Evolutionary conservation across 129 eudicot species (phyloP).

Genomic region (Centaurea solstitialis): DNA sequence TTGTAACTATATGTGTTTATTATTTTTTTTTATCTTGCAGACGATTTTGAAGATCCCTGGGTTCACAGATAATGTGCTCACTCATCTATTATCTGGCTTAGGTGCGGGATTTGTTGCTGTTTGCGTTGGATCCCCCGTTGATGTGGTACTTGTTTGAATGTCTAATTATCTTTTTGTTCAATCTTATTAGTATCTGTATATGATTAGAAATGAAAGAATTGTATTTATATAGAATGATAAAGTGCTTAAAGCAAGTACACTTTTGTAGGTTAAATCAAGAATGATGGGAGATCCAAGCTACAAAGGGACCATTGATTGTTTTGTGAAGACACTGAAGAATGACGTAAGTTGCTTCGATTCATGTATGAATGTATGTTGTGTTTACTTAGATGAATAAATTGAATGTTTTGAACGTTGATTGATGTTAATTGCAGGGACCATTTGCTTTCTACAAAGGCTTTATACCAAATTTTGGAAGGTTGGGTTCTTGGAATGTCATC

Average conservation of each 20-base stretch:
- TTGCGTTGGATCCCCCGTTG: slow-evolving; percentile 97
- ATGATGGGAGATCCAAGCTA: slow-evolving; percentile 98
- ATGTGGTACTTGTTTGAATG: slow-evolving; percentile 58
- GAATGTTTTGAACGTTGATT: background rate
- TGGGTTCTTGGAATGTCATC: slow-evolving; percentile 97
- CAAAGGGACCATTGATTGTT: slow-evolving; percentile 91
- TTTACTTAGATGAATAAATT: background rate
- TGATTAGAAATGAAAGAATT: background rate
- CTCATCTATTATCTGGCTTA: slow-evolving; percentile 86
- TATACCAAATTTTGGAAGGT: slow-evolving; percentile 90
- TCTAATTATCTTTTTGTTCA: background rate
- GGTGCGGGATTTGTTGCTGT: slow-evolving; percentile 99
- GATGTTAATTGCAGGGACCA: slow-evolving; percentile 64
- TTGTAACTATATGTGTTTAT: background rate
- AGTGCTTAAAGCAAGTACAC: background rate
- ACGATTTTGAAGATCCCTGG: slow-evolving; percentile 90
- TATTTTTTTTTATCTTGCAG: slow-evolving; percentile 45
- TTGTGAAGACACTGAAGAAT: slow-evolving; percentile 84
- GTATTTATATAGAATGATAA: background rate
- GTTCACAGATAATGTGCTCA: slow-evolving; percentile 81
- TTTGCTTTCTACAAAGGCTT: slow-evolving; percentile 95
- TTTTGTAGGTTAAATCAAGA: slow-evolving; percentile 88
- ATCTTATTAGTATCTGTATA: background rate
- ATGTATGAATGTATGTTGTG: background rate
- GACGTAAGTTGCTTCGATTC: slow-evolving; percentile 53